Base-by-base conservation (phyloP, 805 yeast genomes). In the Cyberlindnera sargentensis region DNA sequence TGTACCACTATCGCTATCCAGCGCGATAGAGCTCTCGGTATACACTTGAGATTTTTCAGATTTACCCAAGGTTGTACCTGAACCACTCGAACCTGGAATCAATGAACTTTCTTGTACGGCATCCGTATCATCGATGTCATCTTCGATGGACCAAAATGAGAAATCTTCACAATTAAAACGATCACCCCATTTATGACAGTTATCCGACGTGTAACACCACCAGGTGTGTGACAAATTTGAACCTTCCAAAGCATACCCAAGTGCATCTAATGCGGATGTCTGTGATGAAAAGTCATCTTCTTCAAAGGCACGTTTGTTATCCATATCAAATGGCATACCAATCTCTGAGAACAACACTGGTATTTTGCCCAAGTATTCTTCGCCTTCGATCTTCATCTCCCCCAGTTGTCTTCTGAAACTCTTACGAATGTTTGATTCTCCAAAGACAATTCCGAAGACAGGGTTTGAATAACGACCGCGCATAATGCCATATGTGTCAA, bases 261-360 rank as follows among this genome's bases (percentile, higher is more conserved):
- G 60, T 0, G 96, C 95, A 64, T 91, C 97, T 58, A 86, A 66
- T 0, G 97, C 96, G 6, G 75, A 66, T 2, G 83, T 82, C 58
- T 93, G 99, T 8, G 86, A 72, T 8, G 70, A 63, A 61, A 78
- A 93, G 48, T 78, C 76, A 2, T 90, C 89, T 45, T 70, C 70
- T 1, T 62, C 60, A 57, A 76, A 91, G 0, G 96, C 84, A 39
- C 65, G 68, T 57, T 84, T 86, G 46, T 77, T 71, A 62, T 91
- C 90, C 96, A 91, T 86, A 61, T 93, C 96, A 61, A 83, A 87
- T 3, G 99, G 98, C 82, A 91, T 87, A 5, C 99, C 99, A n/a
- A 91, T 89, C 62, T 91, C 99, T 1, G 95, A 78, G 72, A 93
- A 80, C 24, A 91, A 64, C 8, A 84, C 74, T 0, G 97, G 96